A percentile compares a stretch with the other conserved stretches of the same genome.
Conservation (phyloP, 2,329 filamentous ascomycete species). For the Fusarium robinianum region DNA sequence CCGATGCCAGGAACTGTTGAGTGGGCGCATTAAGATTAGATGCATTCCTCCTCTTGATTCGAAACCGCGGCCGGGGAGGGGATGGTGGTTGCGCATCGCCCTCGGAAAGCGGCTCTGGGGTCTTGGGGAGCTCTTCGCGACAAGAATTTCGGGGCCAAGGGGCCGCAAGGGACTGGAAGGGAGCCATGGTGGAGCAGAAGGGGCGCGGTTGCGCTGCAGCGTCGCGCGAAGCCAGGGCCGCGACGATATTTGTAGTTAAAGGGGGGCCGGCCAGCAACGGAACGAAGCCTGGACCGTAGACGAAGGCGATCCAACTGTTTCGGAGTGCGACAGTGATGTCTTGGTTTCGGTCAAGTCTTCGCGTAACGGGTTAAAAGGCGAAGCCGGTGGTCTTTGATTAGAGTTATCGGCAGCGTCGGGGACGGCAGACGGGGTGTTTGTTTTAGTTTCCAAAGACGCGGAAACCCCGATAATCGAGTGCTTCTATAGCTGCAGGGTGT, state of each 20-base stretch:
- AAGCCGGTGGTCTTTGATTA: constrained; percentile 10
- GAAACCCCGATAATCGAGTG: no score
- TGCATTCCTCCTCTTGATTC: constrained; percentile 59
- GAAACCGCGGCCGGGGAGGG: constrained; percentile 58
- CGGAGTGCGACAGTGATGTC: constrained; percentile 32
- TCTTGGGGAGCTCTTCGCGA: constrained; percentile 49
- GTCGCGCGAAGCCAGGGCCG: constrained; percentile 13
- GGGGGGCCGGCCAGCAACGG: constrained; percentile 10
- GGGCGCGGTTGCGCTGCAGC: constrained; percentile 29
- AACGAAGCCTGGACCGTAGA: constrained; percentile 20
- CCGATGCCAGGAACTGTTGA: constrained; percentile 68
- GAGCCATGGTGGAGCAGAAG: constrained; percentile 46
- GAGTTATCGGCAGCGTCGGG: constrained; percentile 13
- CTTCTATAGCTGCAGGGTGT: no score
- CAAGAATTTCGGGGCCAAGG: constrained; percentile 51
- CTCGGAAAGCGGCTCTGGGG: constrained; percentile 55
- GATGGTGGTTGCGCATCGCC: constrained; percentile 49
- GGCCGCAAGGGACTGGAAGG: constrained; percentile 51
- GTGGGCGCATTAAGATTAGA: constrained; percentile 62
- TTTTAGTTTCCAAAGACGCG: neutral
- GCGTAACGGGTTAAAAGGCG: constrained; percentile 10
- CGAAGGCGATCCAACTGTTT: constrained; percentile 27
- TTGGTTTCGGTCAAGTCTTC: constrained; percentile 26
- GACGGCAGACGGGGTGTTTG: constrained; percentile 1
- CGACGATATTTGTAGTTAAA: constrained; percentile 24